A percentile compares a stretch with the other conserved stretches of the same genome.
Conservation (phyloP, 768 basidiomycete species). For the Amylocystis lapponica region DNA sequence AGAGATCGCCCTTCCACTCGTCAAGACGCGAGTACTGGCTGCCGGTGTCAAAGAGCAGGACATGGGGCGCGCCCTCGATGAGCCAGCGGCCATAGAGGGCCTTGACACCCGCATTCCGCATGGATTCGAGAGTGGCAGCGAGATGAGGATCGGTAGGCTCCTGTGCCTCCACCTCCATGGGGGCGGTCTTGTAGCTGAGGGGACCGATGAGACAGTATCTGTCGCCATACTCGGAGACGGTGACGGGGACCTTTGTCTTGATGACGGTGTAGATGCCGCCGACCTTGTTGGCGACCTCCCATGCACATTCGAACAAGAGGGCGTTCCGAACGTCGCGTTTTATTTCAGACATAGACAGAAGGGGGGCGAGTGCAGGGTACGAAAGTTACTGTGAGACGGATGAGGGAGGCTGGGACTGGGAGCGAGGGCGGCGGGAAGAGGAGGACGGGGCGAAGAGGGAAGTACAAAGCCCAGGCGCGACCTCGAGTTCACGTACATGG, state of each 20-base stretch:
- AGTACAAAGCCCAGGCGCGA: neutral
- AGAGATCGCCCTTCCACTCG: conserved; percentile 98
- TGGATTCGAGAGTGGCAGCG: conserved; percentile 65
- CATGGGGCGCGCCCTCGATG: conserved; percentile 93
- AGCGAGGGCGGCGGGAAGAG: conserved; percentile 1
- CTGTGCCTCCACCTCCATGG: conserved; percentile 96
- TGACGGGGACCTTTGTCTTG: conserved; percentile 98
- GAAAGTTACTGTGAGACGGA: neutral
- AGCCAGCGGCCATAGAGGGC: conserved; percentile 96
- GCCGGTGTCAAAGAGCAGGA: conserved; percentile 93
- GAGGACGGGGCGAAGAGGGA: neutral
- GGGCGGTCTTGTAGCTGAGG: conserved; percentile 96
- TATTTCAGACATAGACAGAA: conserved; percentile 24
- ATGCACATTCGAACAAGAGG: conserved; percentile 90
- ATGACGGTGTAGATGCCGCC: conserved; percentile 99
- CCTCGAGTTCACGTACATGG: no score
- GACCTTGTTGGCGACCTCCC: conserved; percentile 99
- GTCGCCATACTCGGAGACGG: conserved; percentile 92
- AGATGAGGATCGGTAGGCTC: conserved; percentile 83
- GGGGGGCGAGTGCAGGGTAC: neutral
- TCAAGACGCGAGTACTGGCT: conserved; percentile 83
- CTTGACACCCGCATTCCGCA: conserved; percentile 91
- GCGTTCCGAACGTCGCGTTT: conserved; percentile 75
- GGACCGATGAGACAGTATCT: conserved; percentile 96
- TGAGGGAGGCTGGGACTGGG: neutral